Conservation (phyloP, 495 filamentous ascomycete species). For the Neurospora sp. region DNA sequence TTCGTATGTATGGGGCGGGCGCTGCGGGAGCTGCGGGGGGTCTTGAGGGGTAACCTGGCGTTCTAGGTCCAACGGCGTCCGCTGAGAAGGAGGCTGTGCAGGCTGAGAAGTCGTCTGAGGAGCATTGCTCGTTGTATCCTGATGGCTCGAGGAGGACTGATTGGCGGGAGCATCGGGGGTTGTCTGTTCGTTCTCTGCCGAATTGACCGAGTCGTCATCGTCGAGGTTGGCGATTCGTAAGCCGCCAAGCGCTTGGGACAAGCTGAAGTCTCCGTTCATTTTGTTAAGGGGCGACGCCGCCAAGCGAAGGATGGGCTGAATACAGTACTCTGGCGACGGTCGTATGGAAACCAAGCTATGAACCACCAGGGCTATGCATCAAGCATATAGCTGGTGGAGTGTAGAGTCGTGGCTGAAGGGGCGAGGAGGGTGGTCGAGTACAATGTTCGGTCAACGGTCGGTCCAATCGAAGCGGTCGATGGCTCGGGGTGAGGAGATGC, state of each 20-base stretch:
- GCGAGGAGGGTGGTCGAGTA: neutral
- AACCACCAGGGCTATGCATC: neutral
- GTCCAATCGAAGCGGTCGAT: neutral
- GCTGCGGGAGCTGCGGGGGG: conserved; percentile 23
- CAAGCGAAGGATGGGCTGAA: neutral
- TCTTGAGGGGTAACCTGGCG: conserved; percentile 17
- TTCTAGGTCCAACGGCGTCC: conserved; percentile 3
- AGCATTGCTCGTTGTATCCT: neutral
- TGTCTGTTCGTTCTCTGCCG: conserved; percentile 31
- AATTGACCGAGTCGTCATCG: conserved; percentile 53
- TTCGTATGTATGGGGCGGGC: conserved; percentile 26
- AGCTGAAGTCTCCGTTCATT: conserved; percentile 89
- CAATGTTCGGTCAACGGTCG: neutral
- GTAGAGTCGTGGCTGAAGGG: neutral
- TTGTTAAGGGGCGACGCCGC: conserved; percentile 9
- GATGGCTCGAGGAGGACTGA: neutral
- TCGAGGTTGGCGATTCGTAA: conserved; percentile 97
- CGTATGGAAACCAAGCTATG: neutral
- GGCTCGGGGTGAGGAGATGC: neutral
- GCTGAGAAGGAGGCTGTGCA: conserved; percentile 2
- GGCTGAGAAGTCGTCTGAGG: neutral
- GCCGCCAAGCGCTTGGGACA: conserved; percentile 87
- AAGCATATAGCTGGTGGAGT: neutral
- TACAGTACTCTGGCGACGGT: neutral
- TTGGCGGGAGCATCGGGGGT: conserved; percentile 10